Percentiles rank a stretch among this genome's conserved stretches.
phyloP scores from a whole-genome alignment of 305 asterid species.

The Fraxinus nigra region DNA sequence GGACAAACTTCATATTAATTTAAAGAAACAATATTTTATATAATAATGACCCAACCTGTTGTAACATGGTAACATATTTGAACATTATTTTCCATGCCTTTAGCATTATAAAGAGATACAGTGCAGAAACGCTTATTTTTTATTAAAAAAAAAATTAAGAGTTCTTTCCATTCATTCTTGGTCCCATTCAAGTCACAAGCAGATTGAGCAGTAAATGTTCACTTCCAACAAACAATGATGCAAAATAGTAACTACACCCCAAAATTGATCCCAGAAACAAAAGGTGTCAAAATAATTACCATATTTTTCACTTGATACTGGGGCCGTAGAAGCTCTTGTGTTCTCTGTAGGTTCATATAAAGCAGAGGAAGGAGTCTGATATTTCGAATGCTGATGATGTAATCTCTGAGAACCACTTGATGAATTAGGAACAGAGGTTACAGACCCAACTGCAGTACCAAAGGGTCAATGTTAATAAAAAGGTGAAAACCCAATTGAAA shows the following conservation, averaged over 20 bases:
- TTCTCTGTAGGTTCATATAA: slow-evolving; percentile 57
- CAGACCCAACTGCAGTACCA: slow-evolving; percentile 27
- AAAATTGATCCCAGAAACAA: not conserved
- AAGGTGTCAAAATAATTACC: slow-evolving; percentile 32
- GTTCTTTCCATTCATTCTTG: not conserved
- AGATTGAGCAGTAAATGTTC: not conserved
- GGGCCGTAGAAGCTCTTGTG: slow-evolving; percentile 37
- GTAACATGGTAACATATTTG: not conserved
- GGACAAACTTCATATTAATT: not conserved
- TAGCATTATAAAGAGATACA: not conserved
- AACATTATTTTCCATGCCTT: not conserved
- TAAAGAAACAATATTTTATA: not conserved
- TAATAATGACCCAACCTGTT: not conserved
- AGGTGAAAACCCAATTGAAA: not conserved
- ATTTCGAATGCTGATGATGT: slow-evolving; percentile 45
- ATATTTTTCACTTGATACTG: slow-evolving; percentile 45
- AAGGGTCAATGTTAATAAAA: not conserved
- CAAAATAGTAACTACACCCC: not conserved
- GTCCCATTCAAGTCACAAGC: not conserved
- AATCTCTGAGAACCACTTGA: slow-evolving; percentile 47
- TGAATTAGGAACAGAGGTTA: slow-evolving; percentile 36
- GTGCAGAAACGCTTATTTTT: too few species aligned
- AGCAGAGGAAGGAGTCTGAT: slow-evolving; percentile 81
- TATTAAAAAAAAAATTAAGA: not conserved
- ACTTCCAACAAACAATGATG: not conserved